phyloP scores from a whole-genome alignment of 768 basidiomycete species.

The Mycena alexandri region DNA sequence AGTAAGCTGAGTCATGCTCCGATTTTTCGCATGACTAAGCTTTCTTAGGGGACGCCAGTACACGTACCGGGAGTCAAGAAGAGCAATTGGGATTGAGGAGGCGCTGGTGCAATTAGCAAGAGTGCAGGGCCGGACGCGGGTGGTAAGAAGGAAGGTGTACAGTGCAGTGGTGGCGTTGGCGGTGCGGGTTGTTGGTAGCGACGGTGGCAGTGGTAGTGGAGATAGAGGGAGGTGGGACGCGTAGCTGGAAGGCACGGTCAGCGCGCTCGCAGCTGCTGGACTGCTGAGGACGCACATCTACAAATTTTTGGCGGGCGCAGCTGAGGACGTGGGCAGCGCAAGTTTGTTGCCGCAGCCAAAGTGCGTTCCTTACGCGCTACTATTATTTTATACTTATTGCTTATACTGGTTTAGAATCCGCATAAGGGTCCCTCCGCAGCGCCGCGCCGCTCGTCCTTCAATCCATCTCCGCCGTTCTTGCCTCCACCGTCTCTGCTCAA shows the following conservation, averaged over 20 bases:
- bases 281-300: constrained; percentile 71
- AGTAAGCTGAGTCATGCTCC: too few species aligned
- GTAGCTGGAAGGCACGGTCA: constrained; percentile 79
- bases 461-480: constrained; percentile 70
- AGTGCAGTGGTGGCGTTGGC: constrained; percentile 29
- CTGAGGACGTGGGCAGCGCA: constrained; percentile 83
- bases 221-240: constrained; percentile 62
- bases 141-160: constrained; percentile 35
- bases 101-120: constrained; percentile 69
- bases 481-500: constrained; percentile 45
- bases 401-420: constrained; percentile 37
- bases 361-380: constrained; percentile 7
- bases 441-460: constrained; percentile 80
- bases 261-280: constrained; percentile 70
- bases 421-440: constrained; percentile 74
- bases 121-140: constrained; percentile 54
- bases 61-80: too few species aligned
- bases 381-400: not conserved
- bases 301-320: constrained; percentile 85
- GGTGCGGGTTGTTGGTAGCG: constrained; percentile 4
- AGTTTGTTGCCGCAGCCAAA: constrained; percentile 81
- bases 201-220: too few species aligned
- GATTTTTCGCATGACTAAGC: too few species aligned
- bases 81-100: constrained; percentile 19
- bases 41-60: too few species aligned